A percentile compares a stretch with the other conserved stretches of the same genome.
Conservation (phyloP, 2,329 filamentous ascomycete species). For the Pyricularia grisea region DNA sequence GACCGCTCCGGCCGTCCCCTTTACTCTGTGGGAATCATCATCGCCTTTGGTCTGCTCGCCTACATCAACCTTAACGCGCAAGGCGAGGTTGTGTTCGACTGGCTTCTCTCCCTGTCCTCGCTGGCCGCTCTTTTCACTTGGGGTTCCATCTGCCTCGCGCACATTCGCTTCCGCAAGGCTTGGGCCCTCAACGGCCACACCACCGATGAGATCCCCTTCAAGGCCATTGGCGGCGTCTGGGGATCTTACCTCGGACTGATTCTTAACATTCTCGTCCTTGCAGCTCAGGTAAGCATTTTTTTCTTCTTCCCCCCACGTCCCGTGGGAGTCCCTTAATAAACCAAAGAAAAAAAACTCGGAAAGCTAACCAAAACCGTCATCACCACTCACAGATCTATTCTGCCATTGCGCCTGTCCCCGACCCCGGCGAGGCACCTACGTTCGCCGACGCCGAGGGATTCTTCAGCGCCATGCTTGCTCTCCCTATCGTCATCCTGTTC, state of each 20-base stretch:
- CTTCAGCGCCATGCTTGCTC: constrained; percentile 43
- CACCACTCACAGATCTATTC: constrained; percentile 32
- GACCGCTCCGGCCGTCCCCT: constrained; percentile 44
- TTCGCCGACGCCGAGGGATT: constrained; percentile 33
- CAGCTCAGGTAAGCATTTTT: constrained; percentile 35
- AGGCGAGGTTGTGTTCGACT: constrained; percentile 47
- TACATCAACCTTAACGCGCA: constrained; percentile 34
- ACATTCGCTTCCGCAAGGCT: constrained; percentile 57
- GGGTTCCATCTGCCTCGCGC: constrained; percentile 56
- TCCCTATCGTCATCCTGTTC: constrained; percentile 45
- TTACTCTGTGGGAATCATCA: constrained; percentile 30
- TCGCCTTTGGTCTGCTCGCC: constrained; percentile 37
- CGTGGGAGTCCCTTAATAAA: not conserved
- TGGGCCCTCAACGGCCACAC: constrained; percentile 49
- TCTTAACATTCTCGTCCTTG: constrained; percentile 43
- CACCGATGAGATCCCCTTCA: constrained; percentile 57
- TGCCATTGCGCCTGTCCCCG: constrained; percentile 29
- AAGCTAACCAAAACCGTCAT: constrained; percentile 6
- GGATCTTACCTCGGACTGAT: constrained; percentile 54
- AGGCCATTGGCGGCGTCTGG: constrained; percentile 45
- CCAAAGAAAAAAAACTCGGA: not conserved
- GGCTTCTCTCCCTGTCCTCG: constrained; percentile 55
- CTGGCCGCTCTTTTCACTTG: constrained; percentile 56
- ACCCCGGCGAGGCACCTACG: constrained; percentile 10
- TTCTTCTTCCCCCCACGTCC: not conserved